Conservation (phyloP, 352 stramenopile species). For the Globisporangium cylindrosporum region DNA sequence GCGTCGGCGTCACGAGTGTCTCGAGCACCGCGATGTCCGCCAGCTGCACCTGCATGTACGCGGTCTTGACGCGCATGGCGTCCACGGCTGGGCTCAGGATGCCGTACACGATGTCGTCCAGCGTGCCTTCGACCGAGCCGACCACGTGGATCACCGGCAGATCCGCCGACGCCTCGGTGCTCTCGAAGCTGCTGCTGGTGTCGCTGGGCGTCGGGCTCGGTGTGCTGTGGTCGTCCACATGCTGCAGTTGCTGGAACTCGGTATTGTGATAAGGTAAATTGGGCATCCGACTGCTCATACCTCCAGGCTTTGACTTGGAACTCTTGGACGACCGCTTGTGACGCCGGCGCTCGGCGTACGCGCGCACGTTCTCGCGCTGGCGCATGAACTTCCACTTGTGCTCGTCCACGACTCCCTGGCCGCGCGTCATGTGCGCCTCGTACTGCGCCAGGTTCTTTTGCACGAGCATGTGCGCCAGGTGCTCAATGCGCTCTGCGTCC, state of each 20-base stretch:
- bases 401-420: constrained; percentile 23
- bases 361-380: constrained; percentile 32
- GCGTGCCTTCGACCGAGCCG: constrained; percentile 30
- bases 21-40: constrained; percentile 42
- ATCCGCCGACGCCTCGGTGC: background rate
- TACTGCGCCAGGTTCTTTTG: constrained; percentile 27
- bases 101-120: constrained; percentile 43
- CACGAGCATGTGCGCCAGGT: constrained; percentile 31
- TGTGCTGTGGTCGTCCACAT: background rate
- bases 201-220: background rate
- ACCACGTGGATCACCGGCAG: constrained; percentile 32
- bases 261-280: background rate
- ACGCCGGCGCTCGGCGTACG: constrained; percentile 24
- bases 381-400: constrained; percentile 40
- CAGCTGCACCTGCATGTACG: constrained; percentile 36
- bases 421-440: constrained; percentile 25
- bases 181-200: constrained; percentile 4
- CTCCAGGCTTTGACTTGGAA: background rate
- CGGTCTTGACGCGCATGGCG: constrained; percentile 36
- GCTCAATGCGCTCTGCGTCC: constrained; percentile 26
- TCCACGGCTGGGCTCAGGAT: constrained; percentile 28
- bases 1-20: constrained; percentile 24
- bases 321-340: background rate
- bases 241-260: background rate
- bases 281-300: background rate